Evolutionary conservation across 495 filamentous ascomycete species (phyloP).

Genomic region (Penicillium coprophilum): DNA sequence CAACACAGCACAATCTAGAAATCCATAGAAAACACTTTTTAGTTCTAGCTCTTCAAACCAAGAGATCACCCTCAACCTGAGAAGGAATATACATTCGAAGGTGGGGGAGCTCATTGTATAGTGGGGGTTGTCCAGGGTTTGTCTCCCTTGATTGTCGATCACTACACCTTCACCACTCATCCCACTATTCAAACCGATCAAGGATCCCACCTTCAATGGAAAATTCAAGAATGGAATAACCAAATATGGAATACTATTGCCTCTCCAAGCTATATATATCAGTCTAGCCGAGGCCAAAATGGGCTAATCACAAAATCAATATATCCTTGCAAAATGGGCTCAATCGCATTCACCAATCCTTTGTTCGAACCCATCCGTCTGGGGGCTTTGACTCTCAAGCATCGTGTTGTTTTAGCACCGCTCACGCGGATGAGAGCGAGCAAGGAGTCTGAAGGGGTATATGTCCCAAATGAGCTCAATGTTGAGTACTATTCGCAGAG

Average conservation of each 20-base stretch:
- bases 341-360: conserved; percentile 25
- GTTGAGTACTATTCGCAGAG: conserved; percentile 54
- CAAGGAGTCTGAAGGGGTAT: conserved; percentile 40
- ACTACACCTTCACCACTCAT: background rate
- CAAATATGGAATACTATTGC: background rate
- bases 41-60: too few relatives aligned
- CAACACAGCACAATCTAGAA: too few relatives aligned
- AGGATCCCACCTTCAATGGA: background rate
- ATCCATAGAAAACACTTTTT: too few relatives aligned
- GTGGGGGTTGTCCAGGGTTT: background rate
- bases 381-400: conserved; percentile 44
- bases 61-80: too few relatives aligned
- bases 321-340: conserved; percentile 27
- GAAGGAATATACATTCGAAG: background rate
- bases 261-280: background rate
- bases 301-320: background rate
- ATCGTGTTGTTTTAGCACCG: conserved; percentile 54
- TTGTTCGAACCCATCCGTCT: conserved; percentile 56
- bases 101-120: background rate
- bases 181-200: background rate
- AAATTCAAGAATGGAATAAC: background rate
- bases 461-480: conserved; percentile 39
- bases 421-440: conserved; percentile 52
- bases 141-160: background rate
- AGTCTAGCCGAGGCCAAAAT: background rate